A percentile compares a stretch with the other conserved stretches of the same genome.
Evolutionary conservation across 2,329 filamentous ascomycete species (phyloP).

Genomic region (Colletotrichum coccodes): DNA sequence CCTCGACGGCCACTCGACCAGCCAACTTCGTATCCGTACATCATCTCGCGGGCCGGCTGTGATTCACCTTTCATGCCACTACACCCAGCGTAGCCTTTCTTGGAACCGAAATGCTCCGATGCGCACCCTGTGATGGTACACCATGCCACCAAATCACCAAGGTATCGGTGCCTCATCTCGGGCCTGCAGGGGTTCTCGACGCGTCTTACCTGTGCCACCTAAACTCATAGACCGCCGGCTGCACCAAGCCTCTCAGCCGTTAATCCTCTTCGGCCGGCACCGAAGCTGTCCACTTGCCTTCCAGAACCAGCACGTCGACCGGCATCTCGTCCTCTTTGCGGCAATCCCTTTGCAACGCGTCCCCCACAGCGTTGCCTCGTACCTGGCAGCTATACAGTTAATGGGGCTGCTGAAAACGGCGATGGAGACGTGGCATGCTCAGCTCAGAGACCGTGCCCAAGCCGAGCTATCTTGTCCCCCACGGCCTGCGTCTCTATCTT

Average conservation of each 20-base stretch:
- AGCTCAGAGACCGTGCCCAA: slow-evolving; percentile 12
- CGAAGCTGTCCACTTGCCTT: slow-evolving; percentile 1
- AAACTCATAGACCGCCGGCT: slow-evolving; percentile 11
- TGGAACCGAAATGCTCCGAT: slow-evolving; percentile 17
- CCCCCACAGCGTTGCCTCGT: slow-evolving; percentile 2
- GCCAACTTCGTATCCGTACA: neutral
- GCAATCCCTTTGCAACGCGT: neutral
- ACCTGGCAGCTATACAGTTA: slow-evolving; percentile 4
- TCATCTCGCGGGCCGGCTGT: neutral
- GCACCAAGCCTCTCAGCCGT: slow-evolving; percentile 20
- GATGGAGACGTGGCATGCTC: neutral
- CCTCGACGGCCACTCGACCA: neutral
- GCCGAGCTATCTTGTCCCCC: neutral
- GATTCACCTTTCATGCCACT: neutral
- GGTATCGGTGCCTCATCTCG: slow-evolving; percentile 25
- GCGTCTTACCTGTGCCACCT: slow-evolving; percentile 9
- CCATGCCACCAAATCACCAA: neutral
- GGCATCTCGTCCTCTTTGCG: neutral
- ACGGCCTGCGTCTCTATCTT: neutral
- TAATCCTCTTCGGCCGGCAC: neutral
- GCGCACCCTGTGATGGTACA: neutral
- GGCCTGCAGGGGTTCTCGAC: slow-evolving; percentile 18
- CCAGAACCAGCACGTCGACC: slow-evolving; percentile 2
- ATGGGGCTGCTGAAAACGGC: neutral
- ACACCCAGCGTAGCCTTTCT: slow-evolving; percentile 8